Evolutionary conservation across 805 yeast species (phyloP), one percentile per base, ranked within the genome.

Genomic region (Cyberlindnera veronae): DNA sequence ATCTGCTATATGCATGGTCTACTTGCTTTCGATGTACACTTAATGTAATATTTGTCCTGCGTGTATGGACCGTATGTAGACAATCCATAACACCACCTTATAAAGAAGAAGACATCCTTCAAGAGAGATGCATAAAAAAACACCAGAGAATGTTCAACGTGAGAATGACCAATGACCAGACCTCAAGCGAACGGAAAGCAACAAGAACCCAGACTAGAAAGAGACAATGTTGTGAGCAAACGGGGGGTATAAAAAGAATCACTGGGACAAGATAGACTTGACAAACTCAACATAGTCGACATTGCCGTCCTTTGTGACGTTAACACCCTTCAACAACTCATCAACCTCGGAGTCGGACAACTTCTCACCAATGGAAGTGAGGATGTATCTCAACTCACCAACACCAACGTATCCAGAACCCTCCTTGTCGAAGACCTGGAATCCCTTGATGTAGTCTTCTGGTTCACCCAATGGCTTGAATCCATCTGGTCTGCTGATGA

Each of bases 351-450:
- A 71, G 54, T 89, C 96, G 13, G 84, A 66, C 53, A 93, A 71
- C 67, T 90, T 90, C 67, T 93, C 99, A 45, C 99, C 99, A 54
- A 93, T 81, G 6, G 96, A 84, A 24, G 99, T 93, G 59, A 93
- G 74, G 62, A 93, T 89, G 67, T 93, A 93, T 63, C 95, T 79
- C 56, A 93, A 76, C 67, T 93, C 98, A 42, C 99, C 99, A 32
- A 93, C 95, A 29, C 97, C 95, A 54, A 93, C 93, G 67, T 82
- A 86, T 5, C 99, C 99, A 15, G 96, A 84, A 49, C 84, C 79
- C 51, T 89, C 95, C 69, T 91, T 93, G 69, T 93, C 99, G 55
- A 93, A 93, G 6, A 93, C 97, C 69, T 93, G 98, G 77, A 93
- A 93, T 0, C 91, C 93, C 60, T 91, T 86, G 59, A 93, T 79